Evolutionary conservation across 164 flowering plant species (phyloP).

Genomic region (Litsea cubeba): DNA sequence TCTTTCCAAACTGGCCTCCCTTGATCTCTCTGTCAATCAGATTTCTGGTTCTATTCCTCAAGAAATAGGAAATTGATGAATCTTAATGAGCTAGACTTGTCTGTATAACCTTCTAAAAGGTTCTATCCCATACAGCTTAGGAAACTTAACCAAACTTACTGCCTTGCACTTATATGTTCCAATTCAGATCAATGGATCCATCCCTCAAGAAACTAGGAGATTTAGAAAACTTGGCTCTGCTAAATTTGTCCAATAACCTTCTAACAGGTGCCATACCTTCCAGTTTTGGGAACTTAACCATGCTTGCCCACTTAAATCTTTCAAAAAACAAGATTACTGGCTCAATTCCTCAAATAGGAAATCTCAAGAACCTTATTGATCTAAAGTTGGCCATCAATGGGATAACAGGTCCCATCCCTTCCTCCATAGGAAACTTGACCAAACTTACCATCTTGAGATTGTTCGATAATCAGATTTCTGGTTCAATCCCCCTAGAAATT

Average conservation of each 20-base stretch:
- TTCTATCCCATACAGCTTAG: conserved; percentile 13
- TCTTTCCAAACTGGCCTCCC: conserved; percentile 19
- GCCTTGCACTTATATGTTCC: conserved; percentile 6
- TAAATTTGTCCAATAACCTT: not conserved
- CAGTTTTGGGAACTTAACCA: conserved; percentile 18
- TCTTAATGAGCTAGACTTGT: conserved; percentile 17
- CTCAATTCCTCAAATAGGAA: conserved; percentile 7
- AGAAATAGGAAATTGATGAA: conserved; percentile 21
- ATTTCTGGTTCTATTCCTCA: conserved; percentile 20
- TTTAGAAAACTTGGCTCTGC: not conserved
- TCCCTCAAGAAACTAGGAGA: conserved; percentile 11
- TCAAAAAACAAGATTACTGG: conserved; percentile 14
- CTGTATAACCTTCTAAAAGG: conserved; percentile 18
- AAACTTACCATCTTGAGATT: conserved; percentile 5
- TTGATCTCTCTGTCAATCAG: conserved; percentile 19
- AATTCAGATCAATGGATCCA: not conserved
- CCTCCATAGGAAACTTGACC: conserved; percentile 18
- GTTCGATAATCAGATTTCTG: conserved; percentile 11
- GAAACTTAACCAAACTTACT: conserved; percentile 11
- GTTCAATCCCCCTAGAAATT: conserved; percentile 18
- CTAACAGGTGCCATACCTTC: conserved; percentile 9
- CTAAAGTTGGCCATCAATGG: not conserved
- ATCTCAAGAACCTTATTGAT: conserved; percentile 5
- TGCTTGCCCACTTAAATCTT: conserved; percentile 4
- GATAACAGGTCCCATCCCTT: conserved; percentile 8